Evolutionary conservation across 129 eudicot species (phyloP), one percentile per base, ranked within the genome.

Genomic region (Calendula officinalis): DNA sequence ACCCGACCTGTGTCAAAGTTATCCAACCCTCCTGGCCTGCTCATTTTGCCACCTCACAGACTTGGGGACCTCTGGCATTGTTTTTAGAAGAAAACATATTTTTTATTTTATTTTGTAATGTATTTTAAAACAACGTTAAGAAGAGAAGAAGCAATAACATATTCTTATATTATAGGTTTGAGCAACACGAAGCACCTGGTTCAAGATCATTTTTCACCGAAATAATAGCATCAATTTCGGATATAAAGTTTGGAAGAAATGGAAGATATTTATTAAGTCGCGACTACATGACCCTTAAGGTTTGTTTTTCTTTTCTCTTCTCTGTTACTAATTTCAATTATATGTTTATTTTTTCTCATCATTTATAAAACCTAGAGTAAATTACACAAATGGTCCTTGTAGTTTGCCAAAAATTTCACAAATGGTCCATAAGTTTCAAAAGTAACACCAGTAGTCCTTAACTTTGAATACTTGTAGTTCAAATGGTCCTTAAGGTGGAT

Each of bases 281-380:
- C 81, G 98, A 91, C 44, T 91, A 91, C 78, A 91, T 91, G 98
- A 84, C 98, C 61, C 96, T 91, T 55, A 91, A 91, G 98, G 98
- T 91, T 56, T 61, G 67, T 4, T 3, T 54, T 64, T 14, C 51
- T 17, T 27, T 22, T 9, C 15, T 62, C 3, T 76, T 15, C 41
- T 45, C 42, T 39, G 42, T 54, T 41, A 33, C 56, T 9, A 47
- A 41, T 14, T 68, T 44, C n/a, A n/a, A n/a, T 52, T 34, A 53
- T 5, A 62, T 45, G 13, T 49, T 56, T 52, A n/a, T n/a, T n/a
- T n/a, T n/a, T n/a, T n/a, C n/a, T n/a, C n/a, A n/a, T n/a, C n/a
- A n/a, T n/a, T n/a, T n/a, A n/a, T n/a, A n/a, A n/a, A n/a, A n/a
- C n/a, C n/a, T n/a, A n/a, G n/a, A n/a, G n/a, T n/a, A n/a, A n/a